These are phyloP conservation scores for Scheffersomyces ergatensis DNA, from an alignment of 805 yeast genomes.

Conservation along the genomic window DNA sequence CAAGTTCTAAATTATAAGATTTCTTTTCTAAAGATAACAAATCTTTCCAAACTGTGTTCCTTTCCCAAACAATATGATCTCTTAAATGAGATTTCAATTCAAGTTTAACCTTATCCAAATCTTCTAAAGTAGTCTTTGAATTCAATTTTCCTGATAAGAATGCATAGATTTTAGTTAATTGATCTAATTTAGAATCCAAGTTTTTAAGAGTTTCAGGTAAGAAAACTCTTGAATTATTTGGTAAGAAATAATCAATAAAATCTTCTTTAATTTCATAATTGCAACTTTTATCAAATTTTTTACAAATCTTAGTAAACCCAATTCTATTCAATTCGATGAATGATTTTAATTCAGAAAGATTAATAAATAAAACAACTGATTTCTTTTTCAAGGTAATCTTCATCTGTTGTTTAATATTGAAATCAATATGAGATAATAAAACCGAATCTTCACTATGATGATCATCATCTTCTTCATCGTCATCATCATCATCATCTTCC, in stretches of 20 bases:
- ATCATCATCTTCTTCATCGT: conserved; percentile 25
- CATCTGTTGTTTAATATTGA: conserved; percentile 48
- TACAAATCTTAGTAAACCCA: conserved; percentile 86
- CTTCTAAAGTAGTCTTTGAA: conserved; percentile 48
- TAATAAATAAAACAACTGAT: conserved; percentile 63
- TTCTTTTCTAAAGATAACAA: conserved; percentile 67
- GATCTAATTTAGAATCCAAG: conserved; percentile 54
- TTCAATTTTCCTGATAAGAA: conserved; percentile 32
- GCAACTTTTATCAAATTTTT: conserved; percentile 86
- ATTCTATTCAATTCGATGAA: conserved; percentile 81
- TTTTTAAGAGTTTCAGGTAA: conserved; percentile 25
- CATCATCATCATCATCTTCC: conserved; percentile 20
- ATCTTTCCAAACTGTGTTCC: conserved; percentile 97
- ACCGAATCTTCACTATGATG: conserved; percentile 39
- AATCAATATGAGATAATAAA: conserved; percentile 46
- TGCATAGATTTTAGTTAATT: conserved; percentile 55
- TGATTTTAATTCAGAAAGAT: conserved; percentile 78
- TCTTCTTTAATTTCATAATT: conserved; percentile 56
- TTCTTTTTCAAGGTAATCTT: conserved; percentile 67
- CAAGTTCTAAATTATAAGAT: conserved; percentile 25
- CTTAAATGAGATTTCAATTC: conserved; percentile 59
- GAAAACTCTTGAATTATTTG: conserved; percentile 56
- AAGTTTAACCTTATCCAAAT: conserved; percentile 37
- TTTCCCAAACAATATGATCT: conserved; percentile 95
- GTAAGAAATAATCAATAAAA: conserved; percentile 49